A percentile compares a stretch with the other conserved stretches of the same genome.
phyloP scores from a whole-genome alignment of 345 rosid species.

The Iberis pinnata region DNA sequence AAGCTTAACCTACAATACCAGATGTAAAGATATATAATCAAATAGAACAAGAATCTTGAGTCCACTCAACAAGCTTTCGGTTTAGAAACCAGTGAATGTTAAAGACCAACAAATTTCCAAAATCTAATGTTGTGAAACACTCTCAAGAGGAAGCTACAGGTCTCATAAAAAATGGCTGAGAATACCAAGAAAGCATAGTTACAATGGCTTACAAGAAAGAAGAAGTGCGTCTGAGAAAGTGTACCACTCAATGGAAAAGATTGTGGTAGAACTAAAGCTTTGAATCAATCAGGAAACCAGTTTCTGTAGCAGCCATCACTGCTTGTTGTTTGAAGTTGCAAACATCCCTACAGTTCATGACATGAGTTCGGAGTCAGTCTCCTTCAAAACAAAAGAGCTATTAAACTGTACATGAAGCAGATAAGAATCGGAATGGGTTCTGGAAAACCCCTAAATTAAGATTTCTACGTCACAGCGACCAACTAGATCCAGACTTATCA shows the following conservation, averaged over 20 bases:
- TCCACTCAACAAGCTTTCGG: background rate
- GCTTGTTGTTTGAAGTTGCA: background rate
- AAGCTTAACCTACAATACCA: slow-evolving; percentile 46
- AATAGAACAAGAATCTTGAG: background rate
- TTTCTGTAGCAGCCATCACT: background rate
- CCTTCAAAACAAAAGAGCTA: background rate
- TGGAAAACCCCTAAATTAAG: slow-evolving; percentile 2
- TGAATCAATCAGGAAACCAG: background rate
- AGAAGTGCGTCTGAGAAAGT: background rate
- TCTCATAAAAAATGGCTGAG: background rate
- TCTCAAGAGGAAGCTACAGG: background rate
- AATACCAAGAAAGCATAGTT: background rate
- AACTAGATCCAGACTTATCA: slow-evolving; percentile 11
- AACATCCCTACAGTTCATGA: background rate
- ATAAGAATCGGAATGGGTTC: slow-evolving; percentile 6
- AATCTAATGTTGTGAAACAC: background rate
- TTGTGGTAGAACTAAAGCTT: background rate
- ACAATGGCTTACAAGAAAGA: background rate
- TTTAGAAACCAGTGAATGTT: background rate
- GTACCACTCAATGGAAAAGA: background rate
- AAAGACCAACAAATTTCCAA: background rate
- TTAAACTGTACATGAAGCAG: background rate
- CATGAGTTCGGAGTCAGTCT: background rate
- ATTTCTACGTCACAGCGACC: background rate
- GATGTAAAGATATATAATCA: slow-evolving; percentile 8